Evolutionary conservation across 768 basidiomycete species (phyloP).

Genomic region (Lactarius sp.): DNA sequence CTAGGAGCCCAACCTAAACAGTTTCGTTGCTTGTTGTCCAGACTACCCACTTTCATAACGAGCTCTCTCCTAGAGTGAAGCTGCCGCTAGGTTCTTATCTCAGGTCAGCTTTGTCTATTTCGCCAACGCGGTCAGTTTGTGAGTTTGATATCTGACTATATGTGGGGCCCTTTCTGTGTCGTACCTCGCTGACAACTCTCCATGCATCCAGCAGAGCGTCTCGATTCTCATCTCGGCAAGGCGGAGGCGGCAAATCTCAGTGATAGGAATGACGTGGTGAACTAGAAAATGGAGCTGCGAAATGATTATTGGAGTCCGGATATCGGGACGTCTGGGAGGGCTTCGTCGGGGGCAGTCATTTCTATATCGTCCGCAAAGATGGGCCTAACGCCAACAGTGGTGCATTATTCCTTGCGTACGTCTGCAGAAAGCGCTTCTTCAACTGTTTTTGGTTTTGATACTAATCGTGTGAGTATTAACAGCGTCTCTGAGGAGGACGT

Average conservation of each 20-base stretch:
- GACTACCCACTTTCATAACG: too few species aligned
- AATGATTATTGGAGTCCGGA: constrained; percentile 37
- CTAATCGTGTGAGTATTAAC: too few species aligned
- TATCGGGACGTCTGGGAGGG: constrained; percentile 38
- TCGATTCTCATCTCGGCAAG: constrained; percentile 33
- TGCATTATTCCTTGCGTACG: constrained; percentile 35
- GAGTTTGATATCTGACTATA: too few species aligned
- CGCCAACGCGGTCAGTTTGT: too few species aligned
- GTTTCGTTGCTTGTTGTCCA: too few species aligned
- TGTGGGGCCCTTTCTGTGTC: too few species aligned
- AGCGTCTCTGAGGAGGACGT: constrained; percentile 29
- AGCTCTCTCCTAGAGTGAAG: too few species aligned
- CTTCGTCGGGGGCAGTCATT: constrained; percentile 24
- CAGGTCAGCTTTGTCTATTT: too few species aligned
- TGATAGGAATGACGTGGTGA: constrained; percentile 42
- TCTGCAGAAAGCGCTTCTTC: neutral
- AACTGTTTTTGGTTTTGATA: neutral
- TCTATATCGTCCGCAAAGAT: constrained; percentile 31
- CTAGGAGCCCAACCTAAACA: constrained; percentile 8
- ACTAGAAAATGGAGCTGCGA: constrained; percentile 40
- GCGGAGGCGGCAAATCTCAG: constrained; percentile 43
- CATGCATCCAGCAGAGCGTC: too few species aligned
- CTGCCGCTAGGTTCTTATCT: too few species aligned
- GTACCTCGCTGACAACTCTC: too few species aligned
- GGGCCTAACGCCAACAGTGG: constrained; percentile 31